phyloP scores from a whole-genome alignment of 257 asterid species.

The Agastache rugosa region DNA sequence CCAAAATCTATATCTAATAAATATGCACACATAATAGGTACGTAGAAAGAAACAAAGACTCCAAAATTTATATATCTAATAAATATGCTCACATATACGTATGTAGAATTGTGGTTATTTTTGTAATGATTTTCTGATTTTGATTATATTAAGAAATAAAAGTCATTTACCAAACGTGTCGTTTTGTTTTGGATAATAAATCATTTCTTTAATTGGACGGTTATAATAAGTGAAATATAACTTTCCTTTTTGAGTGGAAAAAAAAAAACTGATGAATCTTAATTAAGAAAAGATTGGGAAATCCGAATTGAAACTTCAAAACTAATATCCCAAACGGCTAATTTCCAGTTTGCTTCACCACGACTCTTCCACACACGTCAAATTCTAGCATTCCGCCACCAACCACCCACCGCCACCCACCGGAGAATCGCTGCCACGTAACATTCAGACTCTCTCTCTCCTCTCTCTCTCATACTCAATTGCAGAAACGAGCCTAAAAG shows the following conservation, averaged over 20 bases:
- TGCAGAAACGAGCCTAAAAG: background rate
- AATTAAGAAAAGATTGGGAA: background rate
- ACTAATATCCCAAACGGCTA: background rate
- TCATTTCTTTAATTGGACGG: background rate
- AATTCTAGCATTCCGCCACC: conserved; percentile 41
- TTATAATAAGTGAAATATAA: background rate
- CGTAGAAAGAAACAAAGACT: background rate
- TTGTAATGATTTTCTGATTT: background rate
- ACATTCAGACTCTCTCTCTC: background rate
- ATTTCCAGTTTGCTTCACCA: conserved; percentile 14
- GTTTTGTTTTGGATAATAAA: conserved; percentile 9
- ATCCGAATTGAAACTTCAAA: background rate
- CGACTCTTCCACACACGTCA: conserved; percentile 26
- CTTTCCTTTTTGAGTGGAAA: background rate
- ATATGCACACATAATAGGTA: too few relatives aligned
- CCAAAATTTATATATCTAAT: background rate
- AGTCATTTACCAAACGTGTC: background rate
- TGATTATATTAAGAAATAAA: background rate
- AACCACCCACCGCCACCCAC: conserved; percentile 36
- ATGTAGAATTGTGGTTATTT: background rate
- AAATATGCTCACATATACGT: background rate
- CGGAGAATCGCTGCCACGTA: conserved; percentile 4
- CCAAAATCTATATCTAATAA: background rate
- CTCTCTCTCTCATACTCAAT: background rate
- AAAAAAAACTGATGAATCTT: background rate